phyloP scores from a whole-genome alignment of 179 eudicot species.

The Drosera spatulata region DNA sequence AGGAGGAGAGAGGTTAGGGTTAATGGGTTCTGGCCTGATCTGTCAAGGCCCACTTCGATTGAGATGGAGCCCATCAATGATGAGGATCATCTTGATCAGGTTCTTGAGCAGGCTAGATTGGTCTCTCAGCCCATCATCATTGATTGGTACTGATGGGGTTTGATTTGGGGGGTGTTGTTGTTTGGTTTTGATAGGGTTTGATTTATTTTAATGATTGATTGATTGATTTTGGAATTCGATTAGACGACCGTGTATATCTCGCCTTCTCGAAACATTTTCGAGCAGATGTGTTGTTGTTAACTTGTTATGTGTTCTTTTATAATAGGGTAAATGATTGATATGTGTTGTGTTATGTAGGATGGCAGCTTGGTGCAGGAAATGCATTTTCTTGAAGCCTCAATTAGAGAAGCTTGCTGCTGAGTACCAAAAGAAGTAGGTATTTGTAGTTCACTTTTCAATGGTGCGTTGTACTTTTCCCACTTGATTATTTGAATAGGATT shows the following conservation, averaged over 20 bases:
- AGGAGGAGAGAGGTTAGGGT: constrained; percentile 31
- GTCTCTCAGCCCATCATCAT: constrained; percentile 52
- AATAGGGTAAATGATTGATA: no score
- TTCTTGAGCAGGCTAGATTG: constrained; percentile 38
- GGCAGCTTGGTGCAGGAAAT: constrained; percentile 97
- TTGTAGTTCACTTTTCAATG: no score
- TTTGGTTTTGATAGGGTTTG: background rate
- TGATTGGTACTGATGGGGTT: constrained; percentile 47
- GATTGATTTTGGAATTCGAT: no score
- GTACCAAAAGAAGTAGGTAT: constrained; percentile 56
- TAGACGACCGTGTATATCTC: no score
- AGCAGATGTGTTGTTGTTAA: no score
- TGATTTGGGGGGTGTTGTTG: background rate
- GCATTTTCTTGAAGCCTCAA: constrained; percentile 87
- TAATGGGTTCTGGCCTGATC: constrained; percentile 42
- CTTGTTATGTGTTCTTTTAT: no score
- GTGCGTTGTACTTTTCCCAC: no score
- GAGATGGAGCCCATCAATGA: constrained; percentile 60
- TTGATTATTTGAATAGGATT: no score
- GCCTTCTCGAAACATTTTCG: no score
- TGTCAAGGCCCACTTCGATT: constrained; percentile 26
- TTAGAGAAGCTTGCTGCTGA: constrained; percentile 88
- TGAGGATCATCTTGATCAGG: constrained; percentile 48
- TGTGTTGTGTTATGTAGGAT: constrained; percentile 32
- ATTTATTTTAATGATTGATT: no score